Percentiles rank a stretch among this genome's conserved stretches.
Evolutionary conservation across 306 rosid species (phyloP).

Genomic region (Geum urbanum): DNA sequence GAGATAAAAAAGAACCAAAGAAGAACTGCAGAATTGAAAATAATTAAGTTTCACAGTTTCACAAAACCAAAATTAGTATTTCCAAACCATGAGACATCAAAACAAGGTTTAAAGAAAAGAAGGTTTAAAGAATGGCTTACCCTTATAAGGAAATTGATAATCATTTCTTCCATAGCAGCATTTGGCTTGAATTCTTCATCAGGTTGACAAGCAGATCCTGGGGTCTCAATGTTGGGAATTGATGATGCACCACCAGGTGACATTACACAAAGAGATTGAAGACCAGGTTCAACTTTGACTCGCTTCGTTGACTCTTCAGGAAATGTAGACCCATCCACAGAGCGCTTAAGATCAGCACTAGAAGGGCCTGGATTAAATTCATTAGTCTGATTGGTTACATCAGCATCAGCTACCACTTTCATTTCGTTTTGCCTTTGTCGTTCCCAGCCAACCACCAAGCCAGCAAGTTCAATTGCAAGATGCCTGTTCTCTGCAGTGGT

Average conservation of each 20-base stretch:
- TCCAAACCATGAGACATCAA: slow-evolving; percentile 12
- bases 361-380: slow-evolving; percentile 69
- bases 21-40: slow-evolving; percentile 12
- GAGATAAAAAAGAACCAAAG: not conserved
- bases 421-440: slow-evolving; percentile 91
- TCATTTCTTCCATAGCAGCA: slow-evolving; percentile 99
- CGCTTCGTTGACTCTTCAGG: slow-evolving; percentile 88
- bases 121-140: slow-evolving; percentile 48
- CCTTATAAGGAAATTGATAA: slow-evolving; percentile 91
- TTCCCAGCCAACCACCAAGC: slow-evolving; percentile 99
- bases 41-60: not conserved
- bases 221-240: slow-evolving; percentile 85
- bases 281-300: slow-evolving; percentile 96
- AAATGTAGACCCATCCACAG: slow-evolving; percentile 78
- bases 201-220: slow-evolving; percentile 88
- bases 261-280: slow-evolving; percentile 83
- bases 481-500: slow-evolving; percentile 94
- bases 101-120: slow-evolving; percentile 26
- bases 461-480: slow-evolving; percentile 98
- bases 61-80: not conserved
- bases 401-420: slow-evolving; percentile 69
- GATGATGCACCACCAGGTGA: slow-evolving; percentile 97
- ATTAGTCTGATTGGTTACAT: slow-evolving; percentile 53
- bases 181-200: slow-evolving; percentile 99
- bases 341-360: slow-evolving; percentile 60